Evolutionary conservation across 2,329 filamentous ascomycete genomes (phyloP), one percentile per base, ranked within the genome.

Genomic region (Coniochaeta sp.): DNA sequence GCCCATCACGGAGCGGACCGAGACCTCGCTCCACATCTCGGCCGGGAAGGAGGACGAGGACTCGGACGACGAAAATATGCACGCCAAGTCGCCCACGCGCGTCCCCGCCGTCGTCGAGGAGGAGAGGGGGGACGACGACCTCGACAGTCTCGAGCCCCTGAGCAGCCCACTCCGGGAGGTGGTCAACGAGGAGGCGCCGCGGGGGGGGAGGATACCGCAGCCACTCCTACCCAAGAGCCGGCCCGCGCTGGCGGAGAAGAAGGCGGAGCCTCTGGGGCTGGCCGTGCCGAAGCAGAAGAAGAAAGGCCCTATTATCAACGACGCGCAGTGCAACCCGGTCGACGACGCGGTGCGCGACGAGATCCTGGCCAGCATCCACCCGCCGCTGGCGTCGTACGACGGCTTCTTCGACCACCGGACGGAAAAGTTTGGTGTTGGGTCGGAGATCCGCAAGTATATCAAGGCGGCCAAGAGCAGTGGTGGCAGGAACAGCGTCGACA

Each of bases 1-100:
- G 0, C 95, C 95, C 1, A 99, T 99, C 65, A 93, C 95, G 1
- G 95, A 99, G 73, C 88, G 91, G 67, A 99, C 95, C 0, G 95
- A 99, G 74, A 89, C 88, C 12, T 97, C 93, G 0, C 76, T 98
- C 5, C 88, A 88, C 38, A 75, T 88, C 47, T 82, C 84, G 4
- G 86, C 83, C 54, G 30, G 79, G 59, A 79, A 78, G 66, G 82
- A 83, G 72, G 81, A 82, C 65, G 82, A 82, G n/a, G n/a, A n/a
- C n/a, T n/a, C n/a, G n/a, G n/a, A n/a, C n/a, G n/a, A n/a, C n/a
- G n/a, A n/a, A n/a, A n/a, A n/a, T 72, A 78, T 86, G 68, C 81
- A 81, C 58, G 81, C 85, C 56, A 96, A 95, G 74, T 96, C 91
- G 4, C 92, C 92, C 17, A 91, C 86, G 66, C 88, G 87, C 67